Conservation (phyloP, 305 asterid genomes). For the Fraxinus ornus region DNA sequence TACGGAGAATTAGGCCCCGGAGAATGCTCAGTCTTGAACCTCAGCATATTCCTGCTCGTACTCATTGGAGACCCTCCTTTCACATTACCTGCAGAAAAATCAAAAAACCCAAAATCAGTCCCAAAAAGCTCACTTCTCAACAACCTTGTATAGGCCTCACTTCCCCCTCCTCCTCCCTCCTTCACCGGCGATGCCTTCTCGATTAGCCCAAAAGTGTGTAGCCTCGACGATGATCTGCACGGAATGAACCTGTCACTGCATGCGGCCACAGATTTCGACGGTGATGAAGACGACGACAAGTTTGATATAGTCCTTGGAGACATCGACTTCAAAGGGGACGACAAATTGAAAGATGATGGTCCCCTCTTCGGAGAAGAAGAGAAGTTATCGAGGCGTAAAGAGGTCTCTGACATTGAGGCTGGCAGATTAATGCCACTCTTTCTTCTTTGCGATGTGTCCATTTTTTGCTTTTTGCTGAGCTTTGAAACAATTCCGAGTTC, state of each 20-base stretch:
- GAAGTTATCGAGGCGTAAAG: conserved; percentile 61
- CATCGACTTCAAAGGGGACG: conserved; percentile 85
- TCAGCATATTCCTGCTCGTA: conserved; percentile 85
- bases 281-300: conserved; percentile 70
- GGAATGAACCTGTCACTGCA: conserved; percentile 98
- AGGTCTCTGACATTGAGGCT: conserved; percentile 68
- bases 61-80: conserved; percentile 69
- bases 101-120: conserved; percentile 74
- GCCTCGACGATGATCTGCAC: conserved; percentile 94
- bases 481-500: background rate
- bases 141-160: conserved; percentile 78
- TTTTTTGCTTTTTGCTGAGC: conserved; percentile 18
- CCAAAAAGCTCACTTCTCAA: conserved; percentile 87
- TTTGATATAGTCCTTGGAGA: conserved; percentile 91
- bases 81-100: conserved; percentile 71
- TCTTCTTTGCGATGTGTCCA: conserved; percentile 70
- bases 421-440: conserved; percentile 89
- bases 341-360: conserved; percentile 26
- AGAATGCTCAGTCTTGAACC: conserved; percentile 83
- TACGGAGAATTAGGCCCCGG: conserved; percentile 76
- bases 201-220: conserved; percentile 82
- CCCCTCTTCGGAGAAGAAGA: conserved; percentile 27
- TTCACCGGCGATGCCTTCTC: conserved; percentile 81
- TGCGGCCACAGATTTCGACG: conserved; percentile 52
- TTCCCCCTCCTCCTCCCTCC: conserved; percentile 71